Percentiles rank a stretch among this genome's conserved stretches.
Evolutionary conservation across 768 basidiomycete species (phyloP).

Genomic region (Pholiota conissans): DNA sequence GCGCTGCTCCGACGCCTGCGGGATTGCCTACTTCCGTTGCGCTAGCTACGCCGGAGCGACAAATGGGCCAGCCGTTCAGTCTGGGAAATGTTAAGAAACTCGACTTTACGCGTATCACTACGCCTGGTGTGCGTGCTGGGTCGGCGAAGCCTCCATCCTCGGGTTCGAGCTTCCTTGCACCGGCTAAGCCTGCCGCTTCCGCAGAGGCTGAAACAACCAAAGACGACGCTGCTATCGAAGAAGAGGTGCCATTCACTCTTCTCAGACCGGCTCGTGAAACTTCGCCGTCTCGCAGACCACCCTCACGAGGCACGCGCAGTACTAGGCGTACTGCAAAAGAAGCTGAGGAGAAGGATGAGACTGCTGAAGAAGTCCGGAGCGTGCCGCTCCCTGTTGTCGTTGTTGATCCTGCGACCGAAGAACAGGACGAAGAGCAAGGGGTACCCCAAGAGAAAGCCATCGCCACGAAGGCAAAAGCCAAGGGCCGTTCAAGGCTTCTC

Average conservation of each 20-base stretch:
- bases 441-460: slow-evolving; percentile 6
- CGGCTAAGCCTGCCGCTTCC: neutral
- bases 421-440: neutral
- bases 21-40: slow-evolving; percentile 5
- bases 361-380: neutral
- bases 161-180: neutral
- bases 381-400: slow-evolving; percentile 11
- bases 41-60: neutral
- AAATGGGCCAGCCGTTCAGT: neutral
- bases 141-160: neutral
- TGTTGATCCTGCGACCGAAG: slow-evolving; percentile 1
- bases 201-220: neutral
- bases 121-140: neutral
- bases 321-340: neutral
- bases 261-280: slow-evolving; percentile 18
- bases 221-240: neutral
- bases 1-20: neutral
- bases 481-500: slow-evolving; percentile 16
- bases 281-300: neutral
- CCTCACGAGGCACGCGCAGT: neutral
- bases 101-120: slow-evolving; percentile 21
- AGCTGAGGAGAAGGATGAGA: neutral
- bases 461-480: neutral
- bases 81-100: slow-evolving; percentile 19
- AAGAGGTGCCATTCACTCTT: slow-evolving; percentile 20